Base-by-base conservation (phyloP, 352 stramenopile genomes). In the Pythium guiyangense region DNA sequence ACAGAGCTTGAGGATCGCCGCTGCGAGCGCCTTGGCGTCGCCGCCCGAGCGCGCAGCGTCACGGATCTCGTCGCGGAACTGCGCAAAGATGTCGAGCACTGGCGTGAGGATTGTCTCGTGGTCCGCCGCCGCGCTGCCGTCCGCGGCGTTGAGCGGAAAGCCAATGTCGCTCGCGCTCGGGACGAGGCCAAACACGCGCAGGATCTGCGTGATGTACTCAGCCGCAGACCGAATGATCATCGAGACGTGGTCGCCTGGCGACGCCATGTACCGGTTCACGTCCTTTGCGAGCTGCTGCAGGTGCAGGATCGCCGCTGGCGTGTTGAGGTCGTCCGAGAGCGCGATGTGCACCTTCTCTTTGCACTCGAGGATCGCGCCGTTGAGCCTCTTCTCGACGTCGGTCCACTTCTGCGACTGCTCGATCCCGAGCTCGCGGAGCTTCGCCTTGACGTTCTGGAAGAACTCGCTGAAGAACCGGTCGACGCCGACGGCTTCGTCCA, bases 391-490 rank as follows among this genome's bases (percentile, higher is more conserved):
- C 64, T 97, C 88, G 3, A 72, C 71, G 1, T 78, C 61, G 9
- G 70, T 78, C 80, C 84, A 94, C 67, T 86, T 91, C 63, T 94
- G 82, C 35, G 77, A 78, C 65, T 87, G 86, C 51, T 91, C 82
- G 15, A 90, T 71, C 14, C 79, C 79, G 35, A 91, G 67, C 39
- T 90, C 81, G 42, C 84, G 84, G 10, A 93, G 68, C 49, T 84
- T 86, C 4, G 72, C 86, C 74, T 98, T 97, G 54, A 98, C 85
- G 69, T 97, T 97, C 45, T 95, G 88, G 67, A 98, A 98, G 64
- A 97, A 98, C 56, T 98, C 84, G 39, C 62, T 86, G 60, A 98
- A 98, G 62, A 92, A 95, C 35, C 85, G 87, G 62, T 98, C 92
- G 22, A 95, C 83, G 29, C 70, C 73, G 20, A 97, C 75, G 3